These are phyloP conservation scores for Pichia terricola DNA, from an alignment of 1,139 yeast species.

Conservation along the genomic window DNA sequence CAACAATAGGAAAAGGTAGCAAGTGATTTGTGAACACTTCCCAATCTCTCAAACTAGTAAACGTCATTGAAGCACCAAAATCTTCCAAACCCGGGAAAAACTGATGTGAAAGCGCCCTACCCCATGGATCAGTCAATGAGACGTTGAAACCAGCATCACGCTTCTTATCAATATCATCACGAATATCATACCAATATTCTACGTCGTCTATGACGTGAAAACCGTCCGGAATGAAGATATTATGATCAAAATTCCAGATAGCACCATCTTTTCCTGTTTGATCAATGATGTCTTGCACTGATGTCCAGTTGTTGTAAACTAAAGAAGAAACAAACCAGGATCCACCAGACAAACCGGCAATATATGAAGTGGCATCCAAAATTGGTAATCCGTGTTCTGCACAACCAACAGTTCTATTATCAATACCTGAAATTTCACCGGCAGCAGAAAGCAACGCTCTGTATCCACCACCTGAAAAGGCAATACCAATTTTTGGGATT, in stretches of 20 bases:
- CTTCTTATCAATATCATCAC: slow-evolving; percentile 49
- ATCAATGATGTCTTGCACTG: slow-evolving; percentile 47
- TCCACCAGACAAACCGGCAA: slow-evolving; percentile 82
- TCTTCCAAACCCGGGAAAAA: slow-evolving; percentile 50
- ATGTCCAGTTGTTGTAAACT: slow-evolving; percentile 73
- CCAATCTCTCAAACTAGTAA: slow-evolving; percentile 49
- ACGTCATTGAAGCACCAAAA: slow-evolving; percentile 56
- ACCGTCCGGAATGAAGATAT: slow-evolving; percentile 65
- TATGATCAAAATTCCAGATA: slow-evolving; percentile 63
- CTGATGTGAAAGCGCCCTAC: slow-evolving; percentile 73
- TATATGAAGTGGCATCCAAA: slow-evolving; percentile 62
- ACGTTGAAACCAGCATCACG: slow-evolving; percentile 67
- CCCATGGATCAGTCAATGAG: slow-evolving; percentile 88
- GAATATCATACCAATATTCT: slow-evolving; percentile 44
- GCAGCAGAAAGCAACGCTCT: slow-evolving; percentile 90
- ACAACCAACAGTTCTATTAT: slow-evolving; percentile 56
- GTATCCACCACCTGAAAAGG: slow-evolving; percentile 89
- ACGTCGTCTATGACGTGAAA: slow-evolving; percentile 48
- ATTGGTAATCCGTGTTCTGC: slow-evolving; percentile 67
- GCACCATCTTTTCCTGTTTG: slow-evolving; percentile 33
- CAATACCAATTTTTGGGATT: slow-evolving; percentile 46
- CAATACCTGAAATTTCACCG: slow-evolving; percentile 74
- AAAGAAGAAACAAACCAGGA: slow-evolving; percentile 77
- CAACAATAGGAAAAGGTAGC: slow-evolving; percentile 80
- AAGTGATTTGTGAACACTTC: slow-evolving; percentile 45